Base-by-base conservation (phyloP, 2,329 filamentous ascomycete genomes). In the Cladorrhinum sp. region DNA sequence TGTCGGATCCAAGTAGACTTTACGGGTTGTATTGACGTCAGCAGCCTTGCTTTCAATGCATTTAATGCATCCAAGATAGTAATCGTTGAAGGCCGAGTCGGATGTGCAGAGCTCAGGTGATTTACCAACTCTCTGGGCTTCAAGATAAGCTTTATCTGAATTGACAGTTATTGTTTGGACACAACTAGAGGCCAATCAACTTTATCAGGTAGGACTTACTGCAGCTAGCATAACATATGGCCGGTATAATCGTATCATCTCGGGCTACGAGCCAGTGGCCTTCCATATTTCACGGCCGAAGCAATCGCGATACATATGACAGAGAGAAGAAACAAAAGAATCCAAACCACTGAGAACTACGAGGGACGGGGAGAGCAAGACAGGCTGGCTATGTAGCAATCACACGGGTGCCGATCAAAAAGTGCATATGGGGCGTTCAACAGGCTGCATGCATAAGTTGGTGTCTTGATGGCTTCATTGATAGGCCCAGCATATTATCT, bases 91-190 rank as follows among this genome's bases (percentile, higher is more conserved):
- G 0, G 70, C 59, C 0, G 81, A 83, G 6, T 54, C 69, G 3
- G 16, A 13, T 0, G 56, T 64, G 68, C 86, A 88, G 1, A 88
- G 77, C 0, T 50, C 64, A 0, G 74, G 62, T 0, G 68, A 70
- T 67, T 85, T 84, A 23, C 86, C 86, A 1, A 74, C 63, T 0
- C 61, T 64, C 58, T 82, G 74, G 0, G 75, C 82, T 65, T 82
- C 79, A 2, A 77, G 48, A 32, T 71, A 76, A 16, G 78, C 78
- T 25, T 77, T 75, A 63, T 86, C 80, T 36, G 16, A 36, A 13
- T 12, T 10, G 32, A 16, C 16, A 2, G 32, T 5, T 3, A 16
- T 36, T 8, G 16, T 9, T 36, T 13, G 16, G 12, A 16, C n/a
- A 36, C 32, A 29, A 5, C 25, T 10, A 29, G 4, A 29, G 4